Base-by-base conservation (phyloP, 495 filamentous ascomycete species). In the Xylaria scruposa region DNA sequence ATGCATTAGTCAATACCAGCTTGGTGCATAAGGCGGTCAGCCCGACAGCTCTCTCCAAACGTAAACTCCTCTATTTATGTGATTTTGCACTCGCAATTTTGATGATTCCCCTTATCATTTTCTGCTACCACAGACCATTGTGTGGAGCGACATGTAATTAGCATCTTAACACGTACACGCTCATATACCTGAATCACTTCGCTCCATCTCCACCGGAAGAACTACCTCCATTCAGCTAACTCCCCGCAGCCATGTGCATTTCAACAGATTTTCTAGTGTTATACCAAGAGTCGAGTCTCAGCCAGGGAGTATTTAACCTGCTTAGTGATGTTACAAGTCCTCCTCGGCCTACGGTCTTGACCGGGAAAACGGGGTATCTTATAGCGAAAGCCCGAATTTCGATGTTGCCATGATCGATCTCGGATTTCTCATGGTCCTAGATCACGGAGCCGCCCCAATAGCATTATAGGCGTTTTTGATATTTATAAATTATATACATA, bases 151-250 rank as follows among this genome's bases (percentile, higher is more conserved):
- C 21, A 17, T 21, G 19, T 13, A 61, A 21, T 2, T 24, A 13
- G n/a, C 60, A 44, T 42, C 38, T 44, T 1, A 62, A 42, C 3
- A 61, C 47, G 7, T 24, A n/a, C 3, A 15, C 12, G 21, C 24
- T 46, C 42, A 12, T n/a, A 26, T 31, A 47, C 40, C 42, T 33
- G 7, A 19, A 29, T 49, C 8, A 46, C 42, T 47, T 44, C 36
- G 29, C 63, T 36, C 29, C 24, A 51, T 53, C 15, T 21, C 17
- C 15, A 12, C 17, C 63, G 63, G 63, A 67, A 12, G 44, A 19
- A 21, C 63, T 38, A 24, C 17, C 63, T 67, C 63, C 63, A 67
- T 67, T 51, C 9, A 53, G 63, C 26, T 24, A 17, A 31, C 53
- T 56, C 53, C 26, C 53, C 53, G 26, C 26, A 6, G 21, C 53